phyloP scores from a whole-genome alignment of 441 rosid species.

The Theobroma grandiflorum region DNA sequence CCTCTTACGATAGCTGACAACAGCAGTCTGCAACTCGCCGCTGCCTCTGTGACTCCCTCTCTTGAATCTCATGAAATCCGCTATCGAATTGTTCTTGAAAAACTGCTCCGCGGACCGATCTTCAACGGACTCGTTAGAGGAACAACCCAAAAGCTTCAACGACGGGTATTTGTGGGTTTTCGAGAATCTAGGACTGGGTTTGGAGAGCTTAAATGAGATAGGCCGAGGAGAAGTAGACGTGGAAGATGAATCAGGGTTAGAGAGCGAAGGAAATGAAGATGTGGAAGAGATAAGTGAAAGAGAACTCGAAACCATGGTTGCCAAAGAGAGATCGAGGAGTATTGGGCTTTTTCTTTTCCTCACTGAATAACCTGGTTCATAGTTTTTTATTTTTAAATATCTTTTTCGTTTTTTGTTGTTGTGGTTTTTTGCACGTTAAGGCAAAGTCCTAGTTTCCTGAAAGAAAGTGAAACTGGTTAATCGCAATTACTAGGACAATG shows the following conservation, averaged over 20 bases:
- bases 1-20: constrained; percentile 75
- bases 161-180: constrained; percentile 9
- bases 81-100: constrained; percentile 63
- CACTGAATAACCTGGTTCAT: constrained; percentile 9
- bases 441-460: background rate
- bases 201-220: constrained; percentile 32
- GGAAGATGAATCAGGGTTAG: constrained; percentile 36
- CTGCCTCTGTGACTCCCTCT: constrained; percentile 46
- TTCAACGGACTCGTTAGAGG: constrained; percentile 37
- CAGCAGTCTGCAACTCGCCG: constrained; percentile 82
- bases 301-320: constrained; percentile 50
- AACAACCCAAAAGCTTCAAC: constrained; percentile 36
- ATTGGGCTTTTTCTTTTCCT: background rate
- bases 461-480: background rate
- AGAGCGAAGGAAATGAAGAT: constrained; percentile 33
- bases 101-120: constrained; percentile 64
- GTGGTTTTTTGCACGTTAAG: constrained; percentile 16
- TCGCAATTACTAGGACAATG: background rate
- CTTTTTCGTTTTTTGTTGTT: background rate
- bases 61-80: constrained; percentile 88
- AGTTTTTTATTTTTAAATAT: background rate
- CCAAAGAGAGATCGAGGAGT: constrained; percentile 25
- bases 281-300: constrained; percentile 48
- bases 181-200: constrained; percentile 33
- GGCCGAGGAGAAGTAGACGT: constrained; percentile 35